A percentile compares a stretch with the other conserved stretches of the same genome.
Evolutionary conservation across 495 filamentous ascomycete genomes (phyloP).

Genomic region (Lepidopterella palustris): DNA sequence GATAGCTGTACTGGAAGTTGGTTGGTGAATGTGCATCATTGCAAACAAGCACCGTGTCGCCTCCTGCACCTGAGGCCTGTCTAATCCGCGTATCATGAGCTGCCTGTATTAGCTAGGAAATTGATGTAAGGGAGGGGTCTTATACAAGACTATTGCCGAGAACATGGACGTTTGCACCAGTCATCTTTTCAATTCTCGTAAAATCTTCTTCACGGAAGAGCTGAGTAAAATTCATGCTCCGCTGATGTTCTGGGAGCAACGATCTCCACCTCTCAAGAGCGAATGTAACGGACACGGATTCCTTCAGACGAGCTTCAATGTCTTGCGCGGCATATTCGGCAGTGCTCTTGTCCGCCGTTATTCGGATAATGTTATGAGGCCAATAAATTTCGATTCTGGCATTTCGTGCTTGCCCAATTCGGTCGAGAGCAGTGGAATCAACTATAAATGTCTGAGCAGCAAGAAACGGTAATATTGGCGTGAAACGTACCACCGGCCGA

Average conservation of each 20-base stretch:
- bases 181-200: slow-evolving; percentile 4
- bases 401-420: slow-evolving; percentile 13
- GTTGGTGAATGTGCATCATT: slow-evolving; percentile 8
- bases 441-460: slow-evolving; percentile 2
- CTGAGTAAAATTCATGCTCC: background rate
- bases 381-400: slow-evolving; percentile 21
- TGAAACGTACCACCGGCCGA: slow-evolving; percentile 13
- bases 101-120: background rate
- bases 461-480: background rate
- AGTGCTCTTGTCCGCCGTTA: slow-evolving; percentile 25
- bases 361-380: slow-evolving; percentile 17
- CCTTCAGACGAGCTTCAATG: slow-evolving; percentile 6
- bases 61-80: slow-evolving; percentile 10
- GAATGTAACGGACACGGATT: slow-evolving; percentile 5
- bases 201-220: slow-evolving; percentile 4
- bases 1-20: background rate
- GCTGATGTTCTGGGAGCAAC: background rate
- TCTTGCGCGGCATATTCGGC: slow-evolving; percentile 29
- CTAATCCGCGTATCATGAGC: slow-evolving; percentile 14
- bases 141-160: slow-evolving; percentile 2
- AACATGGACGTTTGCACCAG: slow-evolving; percentile 5
- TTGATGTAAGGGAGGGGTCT: background rate
- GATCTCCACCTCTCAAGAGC: slow-evolving; percentile 10
- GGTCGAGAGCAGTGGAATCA: slow-evolving; percentile 9
- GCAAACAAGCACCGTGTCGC: slow-evolving; percentile 17